phyloP scores from a whole-genome alignment of 176 grass and related monocot genomes.

The Raddia distichophylla region DNA sequence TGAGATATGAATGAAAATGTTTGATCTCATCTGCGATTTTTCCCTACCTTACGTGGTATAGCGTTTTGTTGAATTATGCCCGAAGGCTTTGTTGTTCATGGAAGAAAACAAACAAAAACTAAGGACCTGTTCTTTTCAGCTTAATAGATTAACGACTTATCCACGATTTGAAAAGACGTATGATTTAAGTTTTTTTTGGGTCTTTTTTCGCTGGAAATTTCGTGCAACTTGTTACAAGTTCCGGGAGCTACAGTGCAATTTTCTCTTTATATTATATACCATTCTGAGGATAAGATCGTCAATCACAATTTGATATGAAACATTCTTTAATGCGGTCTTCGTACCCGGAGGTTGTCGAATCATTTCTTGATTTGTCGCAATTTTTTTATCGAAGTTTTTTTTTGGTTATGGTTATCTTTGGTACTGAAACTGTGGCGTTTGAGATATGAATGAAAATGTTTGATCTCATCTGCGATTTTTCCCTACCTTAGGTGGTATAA shows the following conservation, averaged over 20 bases:
- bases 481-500: background rate
- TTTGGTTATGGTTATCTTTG: background rate
- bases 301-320: background rate
- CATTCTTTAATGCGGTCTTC: background rate
- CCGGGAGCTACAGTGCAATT: too few relatives aligned
- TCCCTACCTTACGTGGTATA: background rate
- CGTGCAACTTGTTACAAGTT: too few relatives aligned
- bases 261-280: background rate
- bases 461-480: background rate
- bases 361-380: background rate
- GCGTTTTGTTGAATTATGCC: too few relatives aligned
- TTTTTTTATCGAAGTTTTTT: background rate
- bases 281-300: constrained; percentile 6
- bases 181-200: too few relatives aligned
- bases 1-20: background rate
- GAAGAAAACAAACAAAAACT: too few relatives aligned
- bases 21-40: background rate
- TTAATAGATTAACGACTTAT: too few relatives aligned
- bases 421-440: background rate
- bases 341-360: background rate
- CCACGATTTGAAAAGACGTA: too few relatives aligned
- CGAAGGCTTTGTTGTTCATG: too few relatives aligned
- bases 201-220: too few relatives aligned
- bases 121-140: too few relatives aligned
- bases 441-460: background rate